Base-by-base conservation (phyloP, 257 asterid species). In the Ocimum tenuiflorum region DNA sequence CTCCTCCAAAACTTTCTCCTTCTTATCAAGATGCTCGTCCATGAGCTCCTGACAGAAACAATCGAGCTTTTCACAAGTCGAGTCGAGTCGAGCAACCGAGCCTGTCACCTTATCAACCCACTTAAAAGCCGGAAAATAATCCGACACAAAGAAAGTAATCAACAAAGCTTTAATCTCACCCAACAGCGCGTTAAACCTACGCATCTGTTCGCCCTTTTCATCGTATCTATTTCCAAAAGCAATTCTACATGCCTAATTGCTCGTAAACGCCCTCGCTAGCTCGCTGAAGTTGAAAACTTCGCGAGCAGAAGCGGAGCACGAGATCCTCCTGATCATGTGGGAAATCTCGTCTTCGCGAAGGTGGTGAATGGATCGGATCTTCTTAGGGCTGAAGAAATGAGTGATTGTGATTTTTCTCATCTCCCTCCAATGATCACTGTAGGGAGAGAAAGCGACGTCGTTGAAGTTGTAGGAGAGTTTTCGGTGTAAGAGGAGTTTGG, bases 21-120 rank as follows among this genome's bases (percentile, higher is more conserved):
- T 55, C 7, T 13, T 36, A 29, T 53, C 49, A 0, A 31, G 29
- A 52, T 67, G 75, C 5, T 76, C 67, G 6, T 71, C 65, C 11
- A 76, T 76, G 8, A 66, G 74, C 18, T 71, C 80, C 20, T 71
- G 67, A 22, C 71, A 76, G 41, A 76, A 76, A 8, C n/a, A 23
- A 33, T 77, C 75, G 9, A 72, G 15, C 3, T 49, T 4, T 3
- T 15, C 57, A 22, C 0, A 76, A 4, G 4, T 67, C 20, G 19
- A 38, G 0, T 71, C 64, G 0, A 71, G 68, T 3, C 67, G 41
- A 1, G n/a, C 5, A 0, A 0, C 7, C 17, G 20, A 56, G 35
- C 67, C 70, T 0, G 23, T 0, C 10, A 75, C 10, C 6, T 58
- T 75, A 75, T 65, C 80, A 3, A 71, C 42, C 77, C 77, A 76